Conservation (phyloP, 2,329 filamentous ascomycete species). For the Monosporascus sp. region DNA sequence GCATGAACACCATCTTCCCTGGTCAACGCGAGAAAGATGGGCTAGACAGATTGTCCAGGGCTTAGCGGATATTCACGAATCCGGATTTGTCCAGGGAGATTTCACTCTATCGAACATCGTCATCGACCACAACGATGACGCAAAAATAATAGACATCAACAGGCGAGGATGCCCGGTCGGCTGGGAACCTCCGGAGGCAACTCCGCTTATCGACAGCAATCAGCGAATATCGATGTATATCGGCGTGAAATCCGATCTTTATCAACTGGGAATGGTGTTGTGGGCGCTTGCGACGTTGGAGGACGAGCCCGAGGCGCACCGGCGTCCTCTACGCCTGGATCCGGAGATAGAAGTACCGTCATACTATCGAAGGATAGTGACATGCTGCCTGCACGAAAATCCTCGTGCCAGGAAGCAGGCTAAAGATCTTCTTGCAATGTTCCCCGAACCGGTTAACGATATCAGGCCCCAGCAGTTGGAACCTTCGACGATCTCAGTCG, state of each 20-base stretch:
- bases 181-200: slow-evolving; percentile 94
- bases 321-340: slow-evolving; percentile 60
- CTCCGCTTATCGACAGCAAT: slow-evolving; percentile 75
- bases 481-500: slow-evolving; percentile 31
- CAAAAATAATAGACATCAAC: slow-evolving; percentile 98
- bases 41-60: slow-evolving; percentile 86
- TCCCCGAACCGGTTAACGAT: slow-evolving; percentile 44
- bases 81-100: slow-evolving; percentile 94
- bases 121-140: slow-evolving; percentile 75
- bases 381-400: slow-evolving; percentile 68
- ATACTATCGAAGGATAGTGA: slow-evolving; percentile 73
- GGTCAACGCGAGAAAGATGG: slow-evolving; percentile 77
- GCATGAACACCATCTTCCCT: slow-evolving; percentile 51
- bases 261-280: slow-evolving; percentile 92
- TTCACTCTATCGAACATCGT: slow-evolving; percentile 98
- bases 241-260: slow-evolving; percentile 94
- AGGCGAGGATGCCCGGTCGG: slow-evolving; percentile 92
- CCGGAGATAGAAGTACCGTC: slow-evolving; percentile 61
- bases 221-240: slow-evolving; percentile 96
- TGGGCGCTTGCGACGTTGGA: slow-evolving; percentile 85
- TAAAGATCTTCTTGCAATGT: slow-evolving; percentile 61
- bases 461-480: slow-evolving; percentile 18
- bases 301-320: slow-evolving; percentile 81
- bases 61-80: slow-evolving; percentile 87
- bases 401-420: slow-evolving; percentile 72